These are phyloP conservation scores for Aspergillus ibericus DNA, from an alignment of 2,329 filamentous ascomycete species.

Conservation along the genomic window DNA sequence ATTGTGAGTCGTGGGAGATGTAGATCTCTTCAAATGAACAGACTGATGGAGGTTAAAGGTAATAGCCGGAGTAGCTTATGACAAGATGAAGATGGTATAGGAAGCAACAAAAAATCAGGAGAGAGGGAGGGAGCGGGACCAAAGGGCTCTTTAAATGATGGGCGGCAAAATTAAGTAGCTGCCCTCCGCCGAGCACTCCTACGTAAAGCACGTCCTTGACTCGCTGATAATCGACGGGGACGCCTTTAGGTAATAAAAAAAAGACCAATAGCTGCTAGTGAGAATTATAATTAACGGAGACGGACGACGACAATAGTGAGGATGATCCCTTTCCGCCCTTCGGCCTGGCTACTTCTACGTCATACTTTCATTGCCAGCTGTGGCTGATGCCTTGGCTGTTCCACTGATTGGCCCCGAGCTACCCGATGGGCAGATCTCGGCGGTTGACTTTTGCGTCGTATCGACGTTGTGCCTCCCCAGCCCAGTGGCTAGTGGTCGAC, in stretches of 20 bases:
- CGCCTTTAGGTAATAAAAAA: neutral
- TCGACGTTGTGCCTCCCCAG: neutral
- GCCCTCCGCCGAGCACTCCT: slow-evolving; percentile 1
- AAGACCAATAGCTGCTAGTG: neutral
- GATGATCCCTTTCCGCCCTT: neutral
- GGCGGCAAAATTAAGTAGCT: slow-evolving; percentile 5
- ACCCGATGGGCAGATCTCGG: slow-evolving; percentile 1
- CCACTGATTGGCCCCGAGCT: slow-evolving; percentile 9
- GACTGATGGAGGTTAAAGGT: slow-evolving; percentile 10
- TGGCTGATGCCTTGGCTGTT: slow-evolving; percentile 8
- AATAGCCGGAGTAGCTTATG: neutral
- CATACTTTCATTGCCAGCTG: slow-evolving; percentile 11
- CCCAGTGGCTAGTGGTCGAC: neutral
- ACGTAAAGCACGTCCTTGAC: neutral
- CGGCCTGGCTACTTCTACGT: slow-evolving; percentile 6
- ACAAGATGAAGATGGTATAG: neutral
- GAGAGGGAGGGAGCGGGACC: slow-evolving; percentile 5
- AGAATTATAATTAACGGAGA: neutral
- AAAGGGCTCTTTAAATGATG: slow-evolving; percentile 5
- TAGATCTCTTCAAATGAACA: slow-evolving; percentile 9
- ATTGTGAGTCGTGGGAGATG: slow-evolving; percentile 41
- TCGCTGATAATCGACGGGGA: neutral
- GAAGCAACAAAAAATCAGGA: neutral
- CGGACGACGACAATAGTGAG: neutral
- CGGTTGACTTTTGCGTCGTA: slow-evolving; percentile 14